Evolutionary conservation across 352 stramenopile genomes (phyloP).

Genomic region (Aphanomyces stellatus): DNA sequence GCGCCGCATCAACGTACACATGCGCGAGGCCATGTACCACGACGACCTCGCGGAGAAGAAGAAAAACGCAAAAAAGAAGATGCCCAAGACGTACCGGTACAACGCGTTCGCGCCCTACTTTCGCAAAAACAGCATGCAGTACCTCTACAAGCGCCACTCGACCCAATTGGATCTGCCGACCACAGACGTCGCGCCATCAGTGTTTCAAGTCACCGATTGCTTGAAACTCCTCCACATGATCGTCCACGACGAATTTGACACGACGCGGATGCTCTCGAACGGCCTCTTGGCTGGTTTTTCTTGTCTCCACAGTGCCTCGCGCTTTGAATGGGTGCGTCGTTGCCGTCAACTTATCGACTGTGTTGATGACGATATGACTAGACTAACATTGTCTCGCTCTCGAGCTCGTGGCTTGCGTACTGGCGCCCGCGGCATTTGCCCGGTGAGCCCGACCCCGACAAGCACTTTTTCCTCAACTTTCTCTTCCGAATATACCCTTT

Average conservation of each 20-base stretch:
- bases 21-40: conserved; percentile 26
- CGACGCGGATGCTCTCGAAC: conserved; percentile 25
- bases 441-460: conserved; percentile 31
- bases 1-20: conserved; percentile 39
- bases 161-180: conserved; percentile 37
- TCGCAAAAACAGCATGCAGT: conserved; percentile 38
- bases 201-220: conserved; percentile 53
- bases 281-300: conserved; percentile 29
- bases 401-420: conserved; percentile 44
- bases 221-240: conserved; percentile 38
- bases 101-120: conserved; percentile 31
- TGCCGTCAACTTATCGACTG: too few species aligned
- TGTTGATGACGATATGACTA: not conserved
- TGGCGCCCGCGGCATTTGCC: conserved; percentile 35
- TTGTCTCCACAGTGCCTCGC: conserved; percentile 47
- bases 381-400: conserved; percentile 23
- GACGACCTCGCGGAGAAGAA: conserved; percentile 21
- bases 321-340: conserved; percentile 36
- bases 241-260: conserved; percentile 43
- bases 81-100: conserved; percentile 9
- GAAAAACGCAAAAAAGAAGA: too few species aligned
- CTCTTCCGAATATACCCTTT: conserved; percentile 24
- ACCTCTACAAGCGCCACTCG: conserved; percentile 53
- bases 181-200: conserved; percentile 30
- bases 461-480: conserved; percentile 34